Percentiles rank a stretch among this genome's conserved stretches.
phyloP scores from a whole-genome alignment of 306 rosid genomes.

The Hippophae rhamnoides region DNA sequence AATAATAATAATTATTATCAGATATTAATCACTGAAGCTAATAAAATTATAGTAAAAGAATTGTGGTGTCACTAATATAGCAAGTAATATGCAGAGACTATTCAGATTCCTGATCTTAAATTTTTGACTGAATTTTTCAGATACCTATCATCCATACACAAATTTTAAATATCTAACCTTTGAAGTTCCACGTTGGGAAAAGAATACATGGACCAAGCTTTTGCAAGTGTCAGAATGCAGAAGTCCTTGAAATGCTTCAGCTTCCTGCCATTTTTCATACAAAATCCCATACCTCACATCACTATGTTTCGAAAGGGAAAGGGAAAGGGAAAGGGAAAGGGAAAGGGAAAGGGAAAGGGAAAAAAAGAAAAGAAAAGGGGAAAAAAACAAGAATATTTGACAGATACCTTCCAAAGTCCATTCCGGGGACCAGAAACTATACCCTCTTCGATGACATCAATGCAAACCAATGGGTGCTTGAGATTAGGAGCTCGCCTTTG shows the following conservation, averaged over 20 bases:
- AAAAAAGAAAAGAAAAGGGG: constrained; percentile 7
- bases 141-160: not conserved
- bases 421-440: constrained; percentile 70
- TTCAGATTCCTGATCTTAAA: too few relatives aligned
- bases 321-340: not conserved
- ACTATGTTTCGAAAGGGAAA: not conserved
- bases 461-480: constrained; percentile 79
- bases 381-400: constrained; percentile 6
- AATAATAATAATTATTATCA: too few relatives aligned
- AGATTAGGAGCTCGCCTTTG: constrained; percentile 78
- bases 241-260: constrained; percentile 58
- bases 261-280: constrained; percentile 61
- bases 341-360: not conserved
- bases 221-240: constrained; percentile 54
- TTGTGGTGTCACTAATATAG: too few relatives aligned
- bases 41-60: too few relatives aligned
- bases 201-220: constrained; percentile 81
- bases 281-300: constrained; percentile 16
- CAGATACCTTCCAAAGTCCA: constrained; percentile 88
- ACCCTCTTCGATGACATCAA: constrained; percentile 83
- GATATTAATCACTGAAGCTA: too few relatives aligned
- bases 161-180: constrained; percentile 51
- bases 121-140: not conserved
- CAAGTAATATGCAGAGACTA: too few relatives aligned
- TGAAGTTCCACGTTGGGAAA: constrained; percentile 80